Base-by-base conservation (phyloP, 2,329 filamentous ascomycete species). In the Alternaria burnsii region DNA sequence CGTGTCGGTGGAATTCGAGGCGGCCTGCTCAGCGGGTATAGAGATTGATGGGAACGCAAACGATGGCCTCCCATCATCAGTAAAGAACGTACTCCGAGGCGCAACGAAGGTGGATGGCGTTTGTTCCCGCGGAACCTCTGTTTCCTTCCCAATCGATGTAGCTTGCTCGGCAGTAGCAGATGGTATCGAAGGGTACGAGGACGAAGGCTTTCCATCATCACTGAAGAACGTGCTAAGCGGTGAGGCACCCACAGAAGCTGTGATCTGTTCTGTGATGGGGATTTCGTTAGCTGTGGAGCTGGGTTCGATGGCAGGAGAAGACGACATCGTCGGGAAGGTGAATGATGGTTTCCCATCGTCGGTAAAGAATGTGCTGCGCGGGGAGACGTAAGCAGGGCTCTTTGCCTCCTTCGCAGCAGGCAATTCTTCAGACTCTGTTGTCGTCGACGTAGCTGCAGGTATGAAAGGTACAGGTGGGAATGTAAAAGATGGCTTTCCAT, bases 181-280 rank as follows among this genome's bases (percentile, higher is more conserved):
- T 18, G 46, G 32, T 5, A 50, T 18, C 9, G 46, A 40, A 22
- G 61, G 57, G 40, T 56, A 61, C 14, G 51, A 51, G 22, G 61
- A 63, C 6, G 54, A 36, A 16, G 61, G 61, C 14, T 58, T 63
- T 11, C 61, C 61, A n/a, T 53, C 52, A 48, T 63, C 58, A 1
- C 46, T 53, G 43, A 63, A 61, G 46, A 58, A 58, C 5, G 51
- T 55, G 5, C 55, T 66, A 10, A 60, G 58, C 6, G 65, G 67
- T 18, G 52, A 51, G 28, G 61, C 60, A 38, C 36, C 18, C 34
- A 36, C 16, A 24, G 36, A 20, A 16, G 32, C 46, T 14, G 18
- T n/a, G 18, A 16, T 24, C 8, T 48, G 18, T 20, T 51, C 24
- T 18, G 44, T 38, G 42, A 28, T 12, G 5, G 36, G 6, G 16